Evolutionary conservation across 257 asterid species (phyloP).

Genomic region (Misopates orontium): DNA sequence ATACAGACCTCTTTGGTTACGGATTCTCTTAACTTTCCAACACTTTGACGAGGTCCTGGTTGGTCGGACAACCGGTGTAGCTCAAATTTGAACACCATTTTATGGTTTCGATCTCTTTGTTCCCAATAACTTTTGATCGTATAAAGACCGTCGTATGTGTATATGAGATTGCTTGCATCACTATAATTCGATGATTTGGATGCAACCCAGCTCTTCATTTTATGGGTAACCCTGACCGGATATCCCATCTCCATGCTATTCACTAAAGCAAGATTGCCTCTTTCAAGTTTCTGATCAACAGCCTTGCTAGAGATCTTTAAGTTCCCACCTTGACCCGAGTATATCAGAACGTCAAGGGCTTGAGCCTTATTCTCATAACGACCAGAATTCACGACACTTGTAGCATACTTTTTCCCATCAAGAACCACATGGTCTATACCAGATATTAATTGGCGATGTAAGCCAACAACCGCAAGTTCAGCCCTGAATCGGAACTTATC

Average conservation of each 20-base stretch:
- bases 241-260: constrained; percentile 47
- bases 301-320: constrained; percentile 26
- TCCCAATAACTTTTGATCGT: constrained; percentile 39
- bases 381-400: constrained; percentile 71
- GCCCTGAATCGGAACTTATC: constrained; percentile 65
- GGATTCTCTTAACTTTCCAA: constrained; percentile 6
- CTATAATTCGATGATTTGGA: constrained; percentile 19
- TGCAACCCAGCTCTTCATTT: constrained; percentile 30
- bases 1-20: constrained; percentile 13
- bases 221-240: constrained; percentile 69
- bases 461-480: constrained; percentile 62
- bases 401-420: constrained; percentile 45
- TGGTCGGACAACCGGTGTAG: constrained; percentile 52
- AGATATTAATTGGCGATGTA: constrained; percentile 43
- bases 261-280: constrained; percentile 66
- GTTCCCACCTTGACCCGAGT: constrained; percentile 77
- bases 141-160: constrained; percentile 72
- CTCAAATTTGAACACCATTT: constrained; percentile 61
- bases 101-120: constrained; percentile 43
- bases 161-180: constrained; percentile 29
- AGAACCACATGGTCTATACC: constrained; percentile 54
- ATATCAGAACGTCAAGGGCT: constrained; percentile 43
- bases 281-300: constrained; percentile 66
- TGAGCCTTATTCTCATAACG: constrained; percentile 44
- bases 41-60: constrained; percentile 25